phyloP scores from a whole-genome alignment of 768 basidiomycete species.

The Jaapia argillacea region DNA sequence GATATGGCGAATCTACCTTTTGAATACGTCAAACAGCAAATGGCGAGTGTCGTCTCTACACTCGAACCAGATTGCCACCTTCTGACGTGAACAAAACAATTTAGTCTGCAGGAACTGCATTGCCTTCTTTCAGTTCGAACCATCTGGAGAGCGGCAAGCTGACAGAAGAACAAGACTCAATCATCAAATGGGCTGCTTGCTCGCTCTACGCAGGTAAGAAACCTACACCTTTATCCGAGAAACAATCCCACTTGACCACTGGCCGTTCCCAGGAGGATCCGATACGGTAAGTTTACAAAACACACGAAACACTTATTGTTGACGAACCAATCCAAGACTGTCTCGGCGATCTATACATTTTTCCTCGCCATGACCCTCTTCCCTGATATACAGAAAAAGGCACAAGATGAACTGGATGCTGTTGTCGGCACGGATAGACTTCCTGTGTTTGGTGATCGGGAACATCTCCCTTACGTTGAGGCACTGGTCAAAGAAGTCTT shows the following conservation, averaged over 20 bases:
- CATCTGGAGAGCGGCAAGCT: neutral
- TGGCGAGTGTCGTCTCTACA: slow-evolving; percentile 9
- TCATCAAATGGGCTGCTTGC: neutral
- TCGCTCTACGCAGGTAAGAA: neutral
- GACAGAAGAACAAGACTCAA: neutral
- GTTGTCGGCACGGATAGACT: slow-evolving; percentile 7
- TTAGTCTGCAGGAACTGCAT: neutral
- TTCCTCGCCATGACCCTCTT: slow-evolving; percentile 11
- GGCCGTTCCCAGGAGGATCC: slow-evolving; percentile 5
- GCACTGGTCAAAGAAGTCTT: slow-evolving; percentile 8
- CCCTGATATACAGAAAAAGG: slow-evolving; percentile 8
- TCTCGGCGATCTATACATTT: slow-evolving; percentile 10
- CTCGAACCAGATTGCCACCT: neutral
- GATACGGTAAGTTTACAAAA: slow-evolving; percentile 9
- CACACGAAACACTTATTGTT: neutral
- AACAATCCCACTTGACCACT: neutral
- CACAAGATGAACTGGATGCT: slow-evolving; percentile 10
- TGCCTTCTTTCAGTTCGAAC: neutral
- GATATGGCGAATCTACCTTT: slow-evolving; percentile 14
- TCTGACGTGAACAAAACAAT: neutral
- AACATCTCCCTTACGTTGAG: slow-evolving; percentile 2
- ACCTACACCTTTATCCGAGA: neutral
- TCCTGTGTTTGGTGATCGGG: slow-evolving; percentile 5
- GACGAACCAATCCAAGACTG: slow-evolving; percentile 1
- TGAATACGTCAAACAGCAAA: slow-evolving; percentile 13